Conservation (phyloP, 2,329 filamentous ascomycete genomes). For the Pseudogymnoascus sp. region DNA sequence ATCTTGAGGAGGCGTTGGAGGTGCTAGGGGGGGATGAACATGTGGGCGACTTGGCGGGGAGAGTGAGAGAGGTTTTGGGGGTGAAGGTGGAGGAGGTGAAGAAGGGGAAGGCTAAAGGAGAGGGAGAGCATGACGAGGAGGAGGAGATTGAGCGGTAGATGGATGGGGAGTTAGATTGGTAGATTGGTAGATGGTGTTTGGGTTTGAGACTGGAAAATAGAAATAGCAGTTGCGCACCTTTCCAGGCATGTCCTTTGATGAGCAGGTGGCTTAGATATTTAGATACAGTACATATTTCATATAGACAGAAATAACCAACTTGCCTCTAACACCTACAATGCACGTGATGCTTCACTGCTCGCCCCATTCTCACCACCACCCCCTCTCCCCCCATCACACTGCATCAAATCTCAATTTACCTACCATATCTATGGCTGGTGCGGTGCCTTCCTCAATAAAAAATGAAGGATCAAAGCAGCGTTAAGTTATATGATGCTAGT, state of each 20-base stretch:
- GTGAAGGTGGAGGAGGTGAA: constrained; percentile 13
- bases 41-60: constrained; percentile 68
- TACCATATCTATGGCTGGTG: background rate
- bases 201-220: background rate
- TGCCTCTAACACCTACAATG: too few relatives aligned
- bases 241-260: background rate
- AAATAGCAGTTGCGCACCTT: background rate
- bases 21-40: constrained; percentile 75
- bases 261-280: background rate
- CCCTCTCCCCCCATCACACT: too few relatives aligned
- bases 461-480: background rate
- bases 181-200: background rate
- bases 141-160: constrained; percentile 31
- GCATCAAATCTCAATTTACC: too few relatives aligned
- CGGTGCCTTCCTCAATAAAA: background rate
- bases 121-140: constrained; percentile 19
- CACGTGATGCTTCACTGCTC: background rate
- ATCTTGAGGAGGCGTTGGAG: constrained; percentile 66
- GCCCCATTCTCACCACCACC: too few relatives aligned
- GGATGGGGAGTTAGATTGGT: background rate
- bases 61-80: constrained; percentile 49
- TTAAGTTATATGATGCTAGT: background rate
- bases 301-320: too few relatives aligned
- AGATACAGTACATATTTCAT: too few relatives aligned
- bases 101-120: background rate